Percentiles rank a stretch among this genome's conserved stretches.
Evolutionary conservation across 768 basidiomycete genomes (phyloP).

Genomic region (Hebeloma cylindrosporum): DNA sequence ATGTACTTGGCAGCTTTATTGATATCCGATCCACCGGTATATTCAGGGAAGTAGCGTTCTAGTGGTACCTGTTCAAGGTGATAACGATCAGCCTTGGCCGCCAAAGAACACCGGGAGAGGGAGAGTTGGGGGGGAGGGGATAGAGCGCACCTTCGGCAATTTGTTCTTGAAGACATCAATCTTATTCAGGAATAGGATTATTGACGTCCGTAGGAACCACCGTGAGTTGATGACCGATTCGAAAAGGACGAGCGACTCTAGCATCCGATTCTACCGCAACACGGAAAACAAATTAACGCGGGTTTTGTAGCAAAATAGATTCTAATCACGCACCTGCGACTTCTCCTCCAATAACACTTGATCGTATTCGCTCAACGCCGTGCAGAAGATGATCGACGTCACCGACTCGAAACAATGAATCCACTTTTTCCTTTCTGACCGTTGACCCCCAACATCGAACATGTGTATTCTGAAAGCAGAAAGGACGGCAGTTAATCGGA

Average conservation of each 20-base stretch:
- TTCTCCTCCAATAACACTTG: constrained; percentile 69
- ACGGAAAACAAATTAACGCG: background rate
- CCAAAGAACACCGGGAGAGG: background rate
- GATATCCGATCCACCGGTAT: constrained; percentile 85
- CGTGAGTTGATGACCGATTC: constrained; percentile 59
- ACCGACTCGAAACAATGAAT: constrained; percentile 58
- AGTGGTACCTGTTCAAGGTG: constrained; percentile 55
- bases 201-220: constrained; percentile 90
- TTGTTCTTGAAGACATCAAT: constrained; percentile 93
- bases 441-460: constrained; percentile 80
- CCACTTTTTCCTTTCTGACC: constrained; percentile 81
- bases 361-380: constrained; percentile 73
- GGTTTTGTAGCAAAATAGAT: constrained; percentile 4
- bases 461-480: constrained; percentile 49
- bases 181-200: constrained; percentile 92
- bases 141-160: constrained; percentile 54
- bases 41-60: constrained; percentile 83
- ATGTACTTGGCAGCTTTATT: constrained; percentile 96
- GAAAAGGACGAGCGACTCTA: constrained; percentile 77
- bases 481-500: background rate
- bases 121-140: constrained; percentile 19
- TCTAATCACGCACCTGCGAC: constrained; percentile 48
- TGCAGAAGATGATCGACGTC: constrained; percentile 71
- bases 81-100: background rate
- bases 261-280: constrained; percentile 80